phyloP scores from a whole-genome alignment of 345 rosid species.

The Clausena lansium region DNA sequence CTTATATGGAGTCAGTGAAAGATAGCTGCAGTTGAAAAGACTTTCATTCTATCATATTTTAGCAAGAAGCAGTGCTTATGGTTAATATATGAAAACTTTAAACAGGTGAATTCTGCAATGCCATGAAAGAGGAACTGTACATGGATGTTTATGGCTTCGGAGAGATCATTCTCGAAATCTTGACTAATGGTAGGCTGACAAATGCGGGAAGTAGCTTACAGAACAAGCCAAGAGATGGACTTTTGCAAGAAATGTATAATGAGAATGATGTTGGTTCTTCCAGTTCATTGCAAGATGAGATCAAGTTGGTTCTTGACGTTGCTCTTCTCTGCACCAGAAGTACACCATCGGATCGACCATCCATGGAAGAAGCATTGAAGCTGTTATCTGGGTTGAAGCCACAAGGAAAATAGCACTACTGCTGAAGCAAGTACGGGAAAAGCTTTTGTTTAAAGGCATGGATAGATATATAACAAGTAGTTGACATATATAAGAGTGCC shows the following conservation, averaged over 20 bases:
- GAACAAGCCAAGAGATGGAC: constrained; percentile 57
- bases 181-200: constrained; percentile 60
- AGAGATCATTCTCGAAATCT: constrained; percentile 64
- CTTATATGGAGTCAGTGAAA: neutral
- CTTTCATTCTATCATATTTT: neutral
- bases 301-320: constrained; percentile 56
- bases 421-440: neutral
- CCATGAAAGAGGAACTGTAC: constrained; percentile 43
- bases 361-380: constrained; percentile 67
- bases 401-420: constrained; percentile 26
- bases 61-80: neutral
- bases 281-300: constrained; percentile 42
- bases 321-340: constrained; percentile 69
- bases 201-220: constrained; percentile 43
- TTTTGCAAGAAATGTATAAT: constrained; percentile 47
- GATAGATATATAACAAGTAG: constrained; percentile 22
- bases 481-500: constrained; percentile 21
- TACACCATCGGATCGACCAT: constrained; percentile 50
- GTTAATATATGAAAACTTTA: neutral
- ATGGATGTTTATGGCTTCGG: constrained; percentile 71
- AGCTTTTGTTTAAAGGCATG: neutral
- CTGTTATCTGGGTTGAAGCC: constrained; percentile 44
- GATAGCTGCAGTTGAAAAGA: neutral
- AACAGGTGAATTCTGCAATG: constrained; percentile 42
- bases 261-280: constrained; percentile 46